phyloP scores from a whole-genome alignment of 208 protist genomes.

The Acanthamoeba polyphaga region DNA sequence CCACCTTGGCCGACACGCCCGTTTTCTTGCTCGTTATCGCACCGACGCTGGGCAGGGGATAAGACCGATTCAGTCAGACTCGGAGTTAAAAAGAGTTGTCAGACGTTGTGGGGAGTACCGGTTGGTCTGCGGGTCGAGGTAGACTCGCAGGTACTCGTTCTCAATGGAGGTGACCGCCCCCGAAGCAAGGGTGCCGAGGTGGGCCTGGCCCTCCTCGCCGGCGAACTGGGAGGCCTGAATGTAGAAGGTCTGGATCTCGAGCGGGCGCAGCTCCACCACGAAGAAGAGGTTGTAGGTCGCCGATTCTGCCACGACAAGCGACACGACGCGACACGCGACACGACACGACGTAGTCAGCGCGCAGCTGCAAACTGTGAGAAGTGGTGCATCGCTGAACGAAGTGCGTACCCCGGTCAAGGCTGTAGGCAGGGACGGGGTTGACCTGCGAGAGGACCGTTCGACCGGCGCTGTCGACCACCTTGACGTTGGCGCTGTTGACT shows the following conservation, averaged over 20 bases:
- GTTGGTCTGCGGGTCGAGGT: not conserved
- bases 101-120: not conserved
- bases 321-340: not conserved
- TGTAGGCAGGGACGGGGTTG: not conserved
- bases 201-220: not conserved
- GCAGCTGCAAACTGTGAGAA: not conserved
- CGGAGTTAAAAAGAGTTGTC: not conserved
- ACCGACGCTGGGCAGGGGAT: not conserved
- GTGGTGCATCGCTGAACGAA: no score
- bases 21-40: conserved; percentile 11
- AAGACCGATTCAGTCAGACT: no score
- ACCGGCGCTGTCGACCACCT: not conserved
- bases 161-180: not conserved
- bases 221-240: not conserved
- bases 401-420: not conserved
- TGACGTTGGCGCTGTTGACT: not conserved
- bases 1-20: not conserved
- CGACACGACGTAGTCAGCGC: no score
- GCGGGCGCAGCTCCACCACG: conserved; percentile 19
- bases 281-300: conserved; percentile 68
- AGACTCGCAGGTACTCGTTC: not conserved
- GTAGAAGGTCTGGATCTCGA: conserved; percentile 69
- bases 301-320: not conserved
- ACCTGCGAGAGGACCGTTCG: not conserved
- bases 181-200: not conserved